A percentile compares a stretch with the other conserved stretches of the same genome.
phyloP scores from a whole-genome alignment of 148 eudicot genomes.

The Cornus controversa region DNA sequence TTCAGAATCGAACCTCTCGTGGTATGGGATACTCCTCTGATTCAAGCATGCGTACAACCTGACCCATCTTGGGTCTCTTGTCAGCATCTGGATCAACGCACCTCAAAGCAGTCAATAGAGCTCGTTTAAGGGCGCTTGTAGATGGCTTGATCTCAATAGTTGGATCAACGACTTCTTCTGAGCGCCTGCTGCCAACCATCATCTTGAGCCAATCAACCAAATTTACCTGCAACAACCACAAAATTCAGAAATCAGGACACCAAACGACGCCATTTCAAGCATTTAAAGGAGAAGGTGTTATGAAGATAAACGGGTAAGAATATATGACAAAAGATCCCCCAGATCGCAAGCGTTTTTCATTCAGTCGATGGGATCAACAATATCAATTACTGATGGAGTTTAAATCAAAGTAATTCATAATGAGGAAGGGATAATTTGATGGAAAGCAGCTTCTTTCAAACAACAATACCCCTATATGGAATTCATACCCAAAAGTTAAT shows the following conservation, averaged over 20 bases:
- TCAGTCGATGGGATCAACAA: too few relatives aligned
- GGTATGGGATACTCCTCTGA: slow-evolving; percentile 86
- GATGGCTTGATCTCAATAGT: slow-evolving; percentile 65
- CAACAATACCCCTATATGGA: neutral
- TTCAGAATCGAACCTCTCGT: slow-evolving; percentile 55
- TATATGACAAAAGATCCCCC: too few relatives aligned
- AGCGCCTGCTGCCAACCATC: slow-evolving; percentile 79
- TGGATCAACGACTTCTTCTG: slow-evolving; percentile 91
- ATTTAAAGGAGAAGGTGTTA: neutral
- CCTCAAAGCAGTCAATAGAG: slow-evolving; percentile 82
- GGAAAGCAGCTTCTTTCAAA: too few relatives aligned
- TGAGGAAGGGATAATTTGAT: neutral
- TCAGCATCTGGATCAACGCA: slow-evolving; percentile 86
- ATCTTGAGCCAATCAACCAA: slow-evolving; percentile 91
- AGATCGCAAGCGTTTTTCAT: too few relatives aligned
- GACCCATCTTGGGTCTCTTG: slow-evolving; percentile 85
- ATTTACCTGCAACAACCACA: slow-evolving; percentile 53
- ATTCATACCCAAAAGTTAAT: neutral
- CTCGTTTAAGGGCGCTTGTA: slow-evolving; percentile 76
- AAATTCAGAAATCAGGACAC: slow-evolving; percentile 7
- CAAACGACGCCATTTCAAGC: neutral
- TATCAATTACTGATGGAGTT: too few relatives aligned
- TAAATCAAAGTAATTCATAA: neutral
- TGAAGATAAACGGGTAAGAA: too few relatives aligned
- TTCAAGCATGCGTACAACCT: slow-evolving; percentile 93